Evolutionary conservation across 495 filamentous ascomycete species (phyloP).

Genomic region (Parmelia sp.): DNA sequence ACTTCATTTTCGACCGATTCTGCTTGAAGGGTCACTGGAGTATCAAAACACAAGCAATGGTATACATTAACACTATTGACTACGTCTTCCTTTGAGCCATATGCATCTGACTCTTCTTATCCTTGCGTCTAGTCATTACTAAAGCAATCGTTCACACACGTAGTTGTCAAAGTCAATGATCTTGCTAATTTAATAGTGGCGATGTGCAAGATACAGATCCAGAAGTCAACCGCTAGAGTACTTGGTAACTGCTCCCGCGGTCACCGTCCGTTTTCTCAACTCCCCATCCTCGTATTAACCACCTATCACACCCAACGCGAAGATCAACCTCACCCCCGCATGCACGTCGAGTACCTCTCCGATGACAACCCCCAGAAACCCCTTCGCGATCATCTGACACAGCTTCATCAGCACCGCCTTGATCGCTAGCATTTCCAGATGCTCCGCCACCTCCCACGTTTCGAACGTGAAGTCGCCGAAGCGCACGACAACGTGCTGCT

Average conservation of each 20-base stretch:
- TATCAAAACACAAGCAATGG: too few relatives aligned
- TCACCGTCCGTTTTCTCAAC: not conserved
- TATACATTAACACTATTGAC: too few relatives aligned
- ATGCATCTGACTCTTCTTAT: too few relatives aligned
- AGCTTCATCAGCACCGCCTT: not conserved
- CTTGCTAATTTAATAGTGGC: too few relatives aligned
- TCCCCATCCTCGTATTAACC: not conserved
- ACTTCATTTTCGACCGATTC: too few relatives aligned
- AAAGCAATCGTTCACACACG: too few relatives aligned
- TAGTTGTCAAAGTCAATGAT: too few relatives aligned
- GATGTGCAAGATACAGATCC: not conserved
- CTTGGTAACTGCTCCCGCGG: not conserved
- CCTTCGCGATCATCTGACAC: not conserved
- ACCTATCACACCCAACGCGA: not conserved
- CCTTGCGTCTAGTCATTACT: too few relatives aligned
- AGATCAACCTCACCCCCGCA: constrained; percentile 2
- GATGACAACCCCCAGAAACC: not conserved
- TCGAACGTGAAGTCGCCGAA: not conserved
- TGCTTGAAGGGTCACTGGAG: too few relatives aligned
- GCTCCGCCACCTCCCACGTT: not conserved
- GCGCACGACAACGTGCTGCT: not conserved
- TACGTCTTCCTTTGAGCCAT: too few relatives aligned
- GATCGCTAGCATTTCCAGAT: not conserved
- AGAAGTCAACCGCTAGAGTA: not conserved
- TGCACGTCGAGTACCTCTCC: not conserved